Base-by-base conservation (phyloP, 495 filamentous ascomycete species). In the Aspergillus nanangensis region DNA sequence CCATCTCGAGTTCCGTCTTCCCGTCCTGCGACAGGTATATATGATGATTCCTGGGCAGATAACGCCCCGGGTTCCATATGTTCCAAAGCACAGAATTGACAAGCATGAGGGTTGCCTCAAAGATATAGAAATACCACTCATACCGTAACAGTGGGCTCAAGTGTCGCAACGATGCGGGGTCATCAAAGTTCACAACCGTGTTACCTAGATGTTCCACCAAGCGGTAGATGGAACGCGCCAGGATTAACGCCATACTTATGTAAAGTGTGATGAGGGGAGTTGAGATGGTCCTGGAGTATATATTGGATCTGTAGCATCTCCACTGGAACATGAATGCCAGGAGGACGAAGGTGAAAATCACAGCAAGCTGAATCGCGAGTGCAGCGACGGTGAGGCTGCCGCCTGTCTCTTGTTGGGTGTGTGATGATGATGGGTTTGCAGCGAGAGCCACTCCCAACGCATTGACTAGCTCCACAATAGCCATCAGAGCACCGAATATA, bases 121-220 rank as follows among this genome's bases (percentile, higher is more conserved):
- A 40, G 18, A 40, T 15, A 24, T 40, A 40, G 38, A 40, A 40
- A 20, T 3, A 40, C 38, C 38, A 40, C 38, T 40, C 38, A 24
- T 40, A 40, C 5, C 38, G 38, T 20, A 40, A 8, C 1, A 40
- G 17, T 3, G 38, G 38, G 21, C 38, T 40, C 21, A 40, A 23
- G 5, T n/a, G 1, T 20, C 4, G 3, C 18, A 40, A 20, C 21
- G 18, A 22, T 13, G 21, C 18, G 21, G 18, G 38, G 38, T 40
- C 15, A 2, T 40, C 21, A 23, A 40, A 4, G 17, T 23, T 3
- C 13, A 23, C 19, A 4, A 8, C 15, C 18, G 10, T 40, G 38
- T 40, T 22, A 13, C 38, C 38, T 3, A 4, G 10, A 20, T 24
- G 21, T 23, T 40, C 38, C 18, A 40, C 38, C 19, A 40, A 24